These are phyloP conservation scores for Boletus coccyginus DNA, from an alignment of 768 basidiomycete genomes.

Conservation along the genomic window DNA sequence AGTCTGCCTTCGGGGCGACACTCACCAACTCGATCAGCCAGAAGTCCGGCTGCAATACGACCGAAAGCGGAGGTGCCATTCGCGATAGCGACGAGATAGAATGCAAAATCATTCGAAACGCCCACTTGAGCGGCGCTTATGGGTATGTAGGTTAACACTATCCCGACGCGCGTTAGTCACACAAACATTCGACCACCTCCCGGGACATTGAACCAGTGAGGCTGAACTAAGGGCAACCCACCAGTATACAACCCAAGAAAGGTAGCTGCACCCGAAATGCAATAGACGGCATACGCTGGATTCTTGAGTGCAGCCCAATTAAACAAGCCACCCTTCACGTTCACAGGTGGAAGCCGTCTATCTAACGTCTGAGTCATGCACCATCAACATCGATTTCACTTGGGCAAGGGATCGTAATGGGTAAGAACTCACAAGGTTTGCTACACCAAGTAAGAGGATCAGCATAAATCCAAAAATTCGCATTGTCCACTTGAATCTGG, in stretches of 20 bases:
- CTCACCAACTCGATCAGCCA: slow-evolving; percentile 55
- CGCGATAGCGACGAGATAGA: slow-evolving; percentile 66
- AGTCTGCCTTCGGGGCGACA: background rate
- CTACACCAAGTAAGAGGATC: slow-evolving; percentile 45
- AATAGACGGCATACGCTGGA: slow-evolving; percentile 52
- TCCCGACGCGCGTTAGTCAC: background rate
- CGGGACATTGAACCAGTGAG: no score
- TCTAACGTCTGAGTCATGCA: slow-evolving; percentile 27
- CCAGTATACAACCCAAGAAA: slow-evolving; percentile 75
- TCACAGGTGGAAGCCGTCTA: slow-evolving; percentile 53
- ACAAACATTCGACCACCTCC: background rate
- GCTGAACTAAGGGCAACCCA: slow-evolving; percentile 19
- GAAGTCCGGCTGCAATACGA: slow-evolving; percentile 49
- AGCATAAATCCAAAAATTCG: slow-evolving; percentile 67
- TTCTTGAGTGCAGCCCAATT: slow-evolving; percentile 50
- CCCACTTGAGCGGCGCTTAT: slow-evolving; percentile 52
- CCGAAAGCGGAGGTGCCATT: slow-evolving; percentile 67
- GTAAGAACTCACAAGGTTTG: slow-evolving; percentile 46
- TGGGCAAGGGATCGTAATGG: background rate
- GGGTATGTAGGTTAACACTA: slow-evolving; percentile 69
- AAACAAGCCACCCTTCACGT: slow-evolving; percentile 55
- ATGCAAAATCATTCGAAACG: slow-evolving; percentile 47
- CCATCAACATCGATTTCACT: background rate
- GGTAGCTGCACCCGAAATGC: slow-evolving; percentile 48
- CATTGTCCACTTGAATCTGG: slow-evolving; percentile 78